Evolutionary conservation across 495 filamentous ascomycete species (phyloP), one percentile per base, ranked within the genome.

Genomic region (Aspergillus leporis): DNA sequence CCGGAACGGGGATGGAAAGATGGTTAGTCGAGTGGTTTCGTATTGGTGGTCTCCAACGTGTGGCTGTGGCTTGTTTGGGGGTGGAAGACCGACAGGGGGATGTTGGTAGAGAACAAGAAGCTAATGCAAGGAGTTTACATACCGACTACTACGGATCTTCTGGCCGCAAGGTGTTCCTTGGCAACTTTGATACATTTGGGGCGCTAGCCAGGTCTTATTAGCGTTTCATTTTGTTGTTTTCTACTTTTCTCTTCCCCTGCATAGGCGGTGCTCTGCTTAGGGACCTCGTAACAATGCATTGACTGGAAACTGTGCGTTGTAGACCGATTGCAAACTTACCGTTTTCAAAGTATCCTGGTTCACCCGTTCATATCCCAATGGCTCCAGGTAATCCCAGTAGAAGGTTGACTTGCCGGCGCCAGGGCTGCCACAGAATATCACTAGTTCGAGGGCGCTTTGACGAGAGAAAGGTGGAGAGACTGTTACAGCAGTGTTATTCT

Each of bases 321-420:
- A 41, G 38, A 3, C 38, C 10, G 38, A 41, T 18, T 31, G 56
- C 13, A 36, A 31, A 70, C 81, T 28, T 75, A 90, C 87, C 23
- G 87, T 86, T 71, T 96, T 97, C n/a, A 97, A 74, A 4, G 76
- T 81, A 74, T 98, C 95, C 74, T 97, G 93, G 61, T 97, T 98
- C 16, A 96, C 82, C 28, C 93, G 83, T 70, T 86, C 86, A 70
- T 94, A 97, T 30, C 87, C 87, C 4, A 94, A 74, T 22, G 91
- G 89, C 70, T 93, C 78, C 18, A 98, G 70, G 59, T 90, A 74
- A 28, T 81, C 86, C 85, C 87, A 89, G 74, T 88, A 97, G 61
- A 96, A 97, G 0, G 91, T 92, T 22, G 89, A 93, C 68, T 98
- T 98, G 25, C 95, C 94, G 1, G 90, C 85, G 1, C 90, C 92